Conservation (phyloP, 345 rosid species). For the Populus davidiana region DNA sequence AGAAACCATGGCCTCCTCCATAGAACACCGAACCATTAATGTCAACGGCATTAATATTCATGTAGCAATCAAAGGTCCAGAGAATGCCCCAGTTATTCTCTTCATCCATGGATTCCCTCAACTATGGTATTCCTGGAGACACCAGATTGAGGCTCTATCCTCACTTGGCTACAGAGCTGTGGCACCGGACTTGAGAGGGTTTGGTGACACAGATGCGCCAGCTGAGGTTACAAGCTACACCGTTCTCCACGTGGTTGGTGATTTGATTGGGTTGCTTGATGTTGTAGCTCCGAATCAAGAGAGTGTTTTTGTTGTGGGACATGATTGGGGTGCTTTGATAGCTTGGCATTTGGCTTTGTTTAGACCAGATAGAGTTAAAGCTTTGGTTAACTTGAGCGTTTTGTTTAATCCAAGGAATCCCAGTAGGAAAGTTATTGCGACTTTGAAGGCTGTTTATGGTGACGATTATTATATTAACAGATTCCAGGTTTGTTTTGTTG, state of each 20-base stretch:
- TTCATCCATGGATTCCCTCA: constrained; percentile 15
- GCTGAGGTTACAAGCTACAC: neutral
- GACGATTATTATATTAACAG: neutral
- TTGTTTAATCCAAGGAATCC: constrained; percentile 23
- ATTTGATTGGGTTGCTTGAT: constrained; percentile 45
- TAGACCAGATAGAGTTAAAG: constrained; percentile 57
- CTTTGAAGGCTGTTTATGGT: neutral
- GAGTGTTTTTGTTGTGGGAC: constrained; percentile 53
- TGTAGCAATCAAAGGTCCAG: neutral
- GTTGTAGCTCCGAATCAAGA: constrained; percentile 34
- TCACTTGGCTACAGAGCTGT: constrained; percentile 10
- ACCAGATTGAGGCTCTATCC: constrained; percentile 7
- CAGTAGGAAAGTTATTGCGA: neutral
- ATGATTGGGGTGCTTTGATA: constrained; percentile 59
- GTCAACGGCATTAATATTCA: constrained; percentile 2
- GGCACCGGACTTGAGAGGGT: constrained; percentile 18
- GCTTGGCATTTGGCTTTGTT: constrained; percentile 56
- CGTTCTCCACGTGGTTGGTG: neutral
- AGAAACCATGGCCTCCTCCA: neutral
- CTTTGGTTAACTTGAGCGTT: constrained; percentile 53
- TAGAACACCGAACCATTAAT: neutral
- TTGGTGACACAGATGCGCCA: constrained; percentile 3
- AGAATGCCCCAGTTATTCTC: constrained; percentile 6
- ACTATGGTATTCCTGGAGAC: constrained; percentile 15
- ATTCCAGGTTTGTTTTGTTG: neutral